Percentiles rank a stretch among this genome's conserved stretches.
These are phyloP conservation scores for Syncephalastrum contaminatum DNA, from an alignment of 371 early-diverging fungal species.

Conservation along the genomic window DNA sequence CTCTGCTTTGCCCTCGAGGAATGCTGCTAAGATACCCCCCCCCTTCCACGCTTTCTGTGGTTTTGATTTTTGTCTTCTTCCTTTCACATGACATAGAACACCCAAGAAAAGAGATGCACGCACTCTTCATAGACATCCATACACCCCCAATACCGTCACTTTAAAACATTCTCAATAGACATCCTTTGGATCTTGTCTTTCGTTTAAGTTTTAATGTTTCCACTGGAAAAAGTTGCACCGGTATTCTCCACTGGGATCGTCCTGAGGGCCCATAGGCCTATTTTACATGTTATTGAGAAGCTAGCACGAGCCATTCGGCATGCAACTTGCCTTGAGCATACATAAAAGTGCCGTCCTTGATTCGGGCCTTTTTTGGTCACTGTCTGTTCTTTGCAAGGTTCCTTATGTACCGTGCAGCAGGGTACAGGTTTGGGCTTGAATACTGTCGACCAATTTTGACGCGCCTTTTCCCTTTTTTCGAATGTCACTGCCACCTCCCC, in stretches of 20 bases:
- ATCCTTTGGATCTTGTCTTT: not conserved
- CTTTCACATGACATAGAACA: no score
- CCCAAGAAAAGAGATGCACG: no score
- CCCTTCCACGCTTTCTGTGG: no score
- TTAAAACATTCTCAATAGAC: no score
- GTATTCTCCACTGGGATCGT: constrained; percentile 49
- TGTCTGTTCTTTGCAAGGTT: constrained; percentile 58
- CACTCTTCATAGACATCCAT: no score
- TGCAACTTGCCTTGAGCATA: constrained; percentile 62
- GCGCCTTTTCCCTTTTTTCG: no score
- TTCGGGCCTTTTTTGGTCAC: constrained; percentile 76
- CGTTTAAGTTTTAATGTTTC: constrained; percentile 11
- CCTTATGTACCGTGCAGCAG: constrained; percentile 62
- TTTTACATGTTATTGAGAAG: constrained; percentile 4
- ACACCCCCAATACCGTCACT: no score
- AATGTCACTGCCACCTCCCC: not conserved
- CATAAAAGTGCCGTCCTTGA: constrained; percentile 69
- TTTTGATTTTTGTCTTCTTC: no score
- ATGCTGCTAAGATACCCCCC: constrained; percentile 14
- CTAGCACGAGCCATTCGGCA: not conserved
- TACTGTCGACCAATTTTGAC: constrained; percentile 53
- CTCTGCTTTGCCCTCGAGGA: constrained; percentile 26
- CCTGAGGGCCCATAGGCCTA: constrained; percentile 52
- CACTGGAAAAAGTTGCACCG: constrained; percentile 39
- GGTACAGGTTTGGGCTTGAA: constrained; percentile 55